Evolutionary conservation across 345 rosid genomes (phyloP).

Genomic region (Linum tenue): DNA sequence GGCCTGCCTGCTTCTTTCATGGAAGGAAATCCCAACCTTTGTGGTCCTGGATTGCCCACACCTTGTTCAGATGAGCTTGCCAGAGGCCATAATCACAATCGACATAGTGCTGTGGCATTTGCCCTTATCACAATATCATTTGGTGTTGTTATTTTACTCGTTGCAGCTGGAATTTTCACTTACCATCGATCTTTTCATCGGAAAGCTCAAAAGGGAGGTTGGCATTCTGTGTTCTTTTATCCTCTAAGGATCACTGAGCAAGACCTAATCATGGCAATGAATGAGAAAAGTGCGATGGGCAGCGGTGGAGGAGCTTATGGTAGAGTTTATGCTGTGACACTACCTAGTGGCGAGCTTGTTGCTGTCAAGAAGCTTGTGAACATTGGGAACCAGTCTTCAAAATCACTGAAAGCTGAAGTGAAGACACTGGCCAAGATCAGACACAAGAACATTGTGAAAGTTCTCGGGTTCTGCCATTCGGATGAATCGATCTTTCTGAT

Average conservation of each 20-base stretch:
- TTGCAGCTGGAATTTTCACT: constrained; percentile 43
- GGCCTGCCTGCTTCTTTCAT: constrained; percentile 89
- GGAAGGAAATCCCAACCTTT: constrained; percentile 77
- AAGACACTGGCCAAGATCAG: constrained; percentile 78
- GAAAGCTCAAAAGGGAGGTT: constrained; percentile 41
- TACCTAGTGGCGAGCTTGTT: constrained; percentile 72
- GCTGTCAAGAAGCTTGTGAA: constrained; percentile 69
- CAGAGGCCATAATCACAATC: constrained; percentile 23
- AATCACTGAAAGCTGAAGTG: constrained; percentile 63
- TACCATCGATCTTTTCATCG: constrained; percentile 43
- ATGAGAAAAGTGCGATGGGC: constrained; percentile 52
- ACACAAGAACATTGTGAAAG: constrained; percentile 63
- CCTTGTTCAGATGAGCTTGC: constrained; percentile 42
- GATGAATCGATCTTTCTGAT: constrained; percentile 67
- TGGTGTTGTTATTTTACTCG: constrained; percentile 37
- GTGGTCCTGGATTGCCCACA: constrained; percentile 69
- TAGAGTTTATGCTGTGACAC: constrained; percentile 41
- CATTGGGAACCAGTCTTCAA: constrained; percentile 48
- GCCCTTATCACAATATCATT: constrained; percentile 59
- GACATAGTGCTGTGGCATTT: constrained; percentile 34
- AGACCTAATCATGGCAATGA: constrained; percentile 53
- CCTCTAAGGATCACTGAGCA: constrained; percentile 73
- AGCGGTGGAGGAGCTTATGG: constrained; percentile 62
- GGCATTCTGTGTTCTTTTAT: constrained; percentile 76
- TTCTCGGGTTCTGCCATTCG: constrained; percentile 78